Evolutionary conservation across 371 early-diverging fungal species (phyloP).

Genomic region (Haplosporangium sp.): DNA sequence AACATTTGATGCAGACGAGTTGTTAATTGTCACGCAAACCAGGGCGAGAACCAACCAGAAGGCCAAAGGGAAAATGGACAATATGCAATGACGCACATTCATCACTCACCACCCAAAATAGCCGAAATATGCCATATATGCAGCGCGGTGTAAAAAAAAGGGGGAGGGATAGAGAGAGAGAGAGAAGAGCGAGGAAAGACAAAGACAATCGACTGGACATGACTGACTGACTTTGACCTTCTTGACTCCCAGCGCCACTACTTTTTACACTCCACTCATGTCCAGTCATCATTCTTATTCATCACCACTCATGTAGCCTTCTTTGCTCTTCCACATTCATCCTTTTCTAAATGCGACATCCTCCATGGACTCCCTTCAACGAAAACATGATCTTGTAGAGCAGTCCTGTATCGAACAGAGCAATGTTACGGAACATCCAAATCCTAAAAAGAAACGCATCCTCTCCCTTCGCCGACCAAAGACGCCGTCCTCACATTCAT

Average conservation of each 20-base stretch:
- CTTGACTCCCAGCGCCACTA: not conserved
- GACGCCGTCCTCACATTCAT: not conserved
- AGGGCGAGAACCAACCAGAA: constrained; percentile 3
- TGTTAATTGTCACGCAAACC: too few relatives aligned
- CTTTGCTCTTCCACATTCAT: not conserved
- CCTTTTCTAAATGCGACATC: too few relatives aligned
- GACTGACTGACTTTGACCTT: not conserved
- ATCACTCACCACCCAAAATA: not conserved
- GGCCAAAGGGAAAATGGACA: not conserved
- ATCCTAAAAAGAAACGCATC: constrained; percentile 20
- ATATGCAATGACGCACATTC: not conserved
- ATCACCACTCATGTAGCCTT: not conserved
- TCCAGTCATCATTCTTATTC: not conserved
- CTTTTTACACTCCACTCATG: not conserved
- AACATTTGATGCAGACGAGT: too few relatives aligned
- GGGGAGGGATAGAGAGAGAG: not conserved
- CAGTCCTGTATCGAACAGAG: not conserved
- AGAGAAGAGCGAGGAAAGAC: not conserved
- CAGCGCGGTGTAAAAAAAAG: too few relatives aligned
- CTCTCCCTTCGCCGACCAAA: constrained; percentile 34
- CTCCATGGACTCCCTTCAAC: constrained; percentile 17
- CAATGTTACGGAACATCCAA: constrained; percentile 10
- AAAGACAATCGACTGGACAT: not conserved
- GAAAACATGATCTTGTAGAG: constrained; percentile 32
- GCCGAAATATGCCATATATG: too few relatives aligned